These are phyloP conservation scores for Lachnellula willkommii DNA, from an alignment of 2,329 filamentous ascomycete genomes.

Conservation along the genomic window DNA sequence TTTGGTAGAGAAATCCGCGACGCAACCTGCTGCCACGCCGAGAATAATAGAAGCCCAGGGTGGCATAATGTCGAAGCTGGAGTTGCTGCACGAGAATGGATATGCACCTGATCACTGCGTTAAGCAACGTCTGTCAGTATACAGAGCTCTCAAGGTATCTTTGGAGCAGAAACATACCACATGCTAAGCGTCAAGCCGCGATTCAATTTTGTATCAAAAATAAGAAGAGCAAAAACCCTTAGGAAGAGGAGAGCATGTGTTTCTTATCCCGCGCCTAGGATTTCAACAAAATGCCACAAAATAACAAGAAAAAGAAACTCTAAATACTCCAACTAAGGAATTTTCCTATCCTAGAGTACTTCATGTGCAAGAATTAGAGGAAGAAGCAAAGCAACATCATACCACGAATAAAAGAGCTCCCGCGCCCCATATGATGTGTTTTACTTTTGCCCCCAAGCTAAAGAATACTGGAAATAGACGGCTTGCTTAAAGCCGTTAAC, in stretches of 20 bases:
- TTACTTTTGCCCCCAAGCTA: background rate
- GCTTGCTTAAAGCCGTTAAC: no score
- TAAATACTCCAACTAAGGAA: no score
- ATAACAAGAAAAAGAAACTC: no score
- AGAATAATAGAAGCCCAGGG: conserved; percentile 62
- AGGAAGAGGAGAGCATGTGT: no score
- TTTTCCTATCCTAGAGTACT: no score
- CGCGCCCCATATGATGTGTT: background rate
- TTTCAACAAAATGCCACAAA: no score
- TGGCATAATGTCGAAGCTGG: conserved; percentile 63
- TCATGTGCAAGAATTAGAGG: conserved; percentile 68
- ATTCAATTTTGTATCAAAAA: conserved; percentile 32
- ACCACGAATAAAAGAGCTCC: background rate
- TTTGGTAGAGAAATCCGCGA: conserved; percentile 65
- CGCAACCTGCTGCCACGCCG: conserved; percentile 57
- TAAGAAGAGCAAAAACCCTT: no score
- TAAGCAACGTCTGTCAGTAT: background rate
- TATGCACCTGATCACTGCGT: conserved; percentile 59
- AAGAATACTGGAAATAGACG: background rate
- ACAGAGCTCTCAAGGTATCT: background rate
- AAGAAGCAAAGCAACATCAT: conserved; percentile 33
- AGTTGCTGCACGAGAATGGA: conserved; percentile 65
- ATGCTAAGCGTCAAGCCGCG: conserved; percentile 88
- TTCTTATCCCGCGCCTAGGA: no score
- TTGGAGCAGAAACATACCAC: conserved; percentile 52